These are phyloP conservation scores for Plicaturopsis crispa DNA, from an alignment of 768 basidiomycete genomes.

Conservation along the genomic window DNA sequence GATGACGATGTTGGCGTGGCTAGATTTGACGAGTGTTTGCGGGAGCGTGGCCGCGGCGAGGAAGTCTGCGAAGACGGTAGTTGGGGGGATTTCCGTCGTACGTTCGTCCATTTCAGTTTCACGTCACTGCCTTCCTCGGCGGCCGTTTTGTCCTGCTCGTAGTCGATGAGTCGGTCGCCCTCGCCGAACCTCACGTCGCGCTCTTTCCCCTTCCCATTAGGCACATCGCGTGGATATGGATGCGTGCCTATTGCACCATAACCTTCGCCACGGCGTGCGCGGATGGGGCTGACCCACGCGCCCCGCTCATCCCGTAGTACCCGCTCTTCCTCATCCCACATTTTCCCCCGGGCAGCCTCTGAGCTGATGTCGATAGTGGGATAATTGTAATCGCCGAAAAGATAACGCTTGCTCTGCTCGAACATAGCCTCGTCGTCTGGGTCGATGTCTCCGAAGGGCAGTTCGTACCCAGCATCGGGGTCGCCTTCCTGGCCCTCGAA, in stretches of 20 bases:
- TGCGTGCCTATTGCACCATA: slow-evolving; percentile 44
- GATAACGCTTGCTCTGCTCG: slow-evolving; percentile 63
- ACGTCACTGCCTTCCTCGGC: slow-evolving; percentile 28
- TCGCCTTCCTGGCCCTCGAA: slow-evolving; percentile 20
- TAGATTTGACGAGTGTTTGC: background rate
- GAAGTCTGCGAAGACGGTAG: slow-evolving; percentile 7
- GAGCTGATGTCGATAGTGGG: slow-evolving; percentile 85
- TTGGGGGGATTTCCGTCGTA: background rate
- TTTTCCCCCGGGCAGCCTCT: slow-evolving; percentile 52
- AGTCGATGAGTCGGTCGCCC: slow-evolving; percentile 34
- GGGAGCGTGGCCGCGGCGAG: slow-evolving; percentile 4
- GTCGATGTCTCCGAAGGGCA: slow-evolving; percentile 65
- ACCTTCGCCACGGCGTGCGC: slow-evolving; percentile 38
- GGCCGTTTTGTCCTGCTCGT: slow-evolving; percentile 32
- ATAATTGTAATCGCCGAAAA: slow-evolving; percentile 90
- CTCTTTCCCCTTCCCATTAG: slow-evolving; percentile 12
- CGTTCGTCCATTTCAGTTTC: slow-evolving; percentile 38
- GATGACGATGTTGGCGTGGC: background rate
- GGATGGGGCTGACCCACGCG: slow-evolving; percentile 61
- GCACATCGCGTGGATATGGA: slow-evolving; percentile 13
- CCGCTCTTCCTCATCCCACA: slow-evolving; percentile 84
- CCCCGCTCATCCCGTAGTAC: slow-evolving; percentile 70
- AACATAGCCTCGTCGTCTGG: slow-evolving; percentile 73
- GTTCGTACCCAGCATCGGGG: slow-evolving; percentile 35
- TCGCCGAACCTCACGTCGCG: slow-evolving; percentile 9